A percentile compares a stretch with the other conserved stretches of the same genome.
These are phyloP conservation scores for Nepenthes alata DNA, from an alignment of 179 eudicot genomes.

Conservation along the genomic window DNA sequence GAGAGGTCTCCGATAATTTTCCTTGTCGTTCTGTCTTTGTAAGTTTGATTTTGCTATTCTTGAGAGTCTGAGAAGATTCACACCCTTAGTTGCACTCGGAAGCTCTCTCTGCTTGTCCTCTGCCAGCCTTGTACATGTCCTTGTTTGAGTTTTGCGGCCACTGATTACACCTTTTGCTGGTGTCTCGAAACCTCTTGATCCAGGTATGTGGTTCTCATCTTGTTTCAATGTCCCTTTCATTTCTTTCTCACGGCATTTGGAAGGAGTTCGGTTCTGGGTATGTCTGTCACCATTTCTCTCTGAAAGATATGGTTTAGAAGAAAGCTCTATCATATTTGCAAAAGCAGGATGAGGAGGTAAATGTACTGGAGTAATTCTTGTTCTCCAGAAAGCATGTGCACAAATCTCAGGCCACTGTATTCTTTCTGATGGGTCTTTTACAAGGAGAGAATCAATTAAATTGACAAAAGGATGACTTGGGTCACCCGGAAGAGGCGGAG, in stretches of 20 bases:
- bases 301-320: conserved; percentile 40
- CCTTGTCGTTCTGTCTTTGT: conserved; percentile 85
- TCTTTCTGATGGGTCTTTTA: conserved; percentile 92
- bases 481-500: conserved; percentile 74
- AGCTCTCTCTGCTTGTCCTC: conserved; percentile 51
- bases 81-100: conserved; percentile 40
- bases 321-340: conserved; percentile 54
- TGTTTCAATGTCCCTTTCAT: conserved; percentile 38
- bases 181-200: conserved; percentile 41
- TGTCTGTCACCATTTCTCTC: conserved; percentile 59
- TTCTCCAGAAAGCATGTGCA: conserved; percentile 76
- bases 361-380: conserved; percentile 30
- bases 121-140: conserved; percentile 32
- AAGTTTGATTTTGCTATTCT: conserved; percentile 90
- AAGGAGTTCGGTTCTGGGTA: conserved; percentile 48
- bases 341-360: conserved; percentile 87
- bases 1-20: conserved; percentile 87
- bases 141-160: conserved; percentile 51
- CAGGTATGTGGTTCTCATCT: conserved; percentile 44
- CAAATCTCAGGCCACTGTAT: conserved; percentile 85
- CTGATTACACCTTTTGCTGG: conserved; percentile 48
- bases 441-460: conserved; percentile 69
- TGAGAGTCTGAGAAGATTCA: conserved; percentile 81
- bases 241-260: conserved; percentile 44
- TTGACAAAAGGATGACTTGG: conserved; percentile 74